These are phyloP conservation scores for Lyophyllum shimeji DNA, from an alignment of 768 basidiomycete species.

Conservation along the genomic window DNA sequence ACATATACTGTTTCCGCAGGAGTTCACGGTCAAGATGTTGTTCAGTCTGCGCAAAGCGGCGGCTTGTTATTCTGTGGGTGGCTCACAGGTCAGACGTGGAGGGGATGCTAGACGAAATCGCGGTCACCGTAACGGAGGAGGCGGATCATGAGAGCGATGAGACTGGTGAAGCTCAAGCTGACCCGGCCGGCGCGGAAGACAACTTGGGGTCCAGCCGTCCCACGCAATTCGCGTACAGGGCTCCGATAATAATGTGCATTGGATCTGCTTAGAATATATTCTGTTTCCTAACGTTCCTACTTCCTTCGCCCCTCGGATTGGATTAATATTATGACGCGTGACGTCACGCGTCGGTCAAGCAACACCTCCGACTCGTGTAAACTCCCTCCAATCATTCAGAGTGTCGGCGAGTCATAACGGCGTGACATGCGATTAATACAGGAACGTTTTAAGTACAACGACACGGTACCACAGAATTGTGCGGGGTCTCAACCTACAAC, in stretches of 20 bases:
- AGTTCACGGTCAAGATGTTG: conserved; percentile 11
- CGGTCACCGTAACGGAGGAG: not conserved
- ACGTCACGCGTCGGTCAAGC: too few relatives aligned
- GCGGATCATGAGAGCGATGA: not conserved
- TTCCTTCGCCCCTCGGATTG: too few relatives aligned
- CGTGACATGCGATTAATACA: too few relatives aligned
- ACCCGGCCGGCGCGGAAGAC: not conserved
- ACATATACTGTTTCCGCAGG: not conserved
- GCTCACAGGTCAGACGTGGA: not conserved
- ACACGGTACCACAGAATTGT: not conserved
- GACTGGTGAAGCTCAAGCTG: not conserved
- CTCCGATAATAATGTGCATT: too few relatives aligned
- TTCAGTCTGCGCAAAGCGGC: conserved; percentile 1
- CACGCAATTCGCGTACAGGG: too few relatives aligned
- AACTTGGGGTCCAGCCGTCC: not conserved
- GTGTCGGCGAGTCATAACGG: too few relatives aligned
- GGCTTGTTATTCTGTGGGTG: not conserved
- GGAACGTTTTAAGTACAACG: not conserved
- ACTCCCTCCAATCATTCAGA: too few relatives aligned
- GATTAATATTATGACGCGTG: too few relatives aligned
- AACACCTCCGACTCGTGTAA: too few relatives aligned
- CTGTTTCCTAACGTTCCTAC: too few relatives aligned
- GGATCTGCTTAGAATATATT: too few relatives aligned
- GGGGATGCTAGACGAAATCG: not conserved
- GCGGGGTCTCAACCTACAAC: not conserved